Conservation (phyloP, 176 grass and related monocot species). For the Chrysopogon serrulatus region DNA sequence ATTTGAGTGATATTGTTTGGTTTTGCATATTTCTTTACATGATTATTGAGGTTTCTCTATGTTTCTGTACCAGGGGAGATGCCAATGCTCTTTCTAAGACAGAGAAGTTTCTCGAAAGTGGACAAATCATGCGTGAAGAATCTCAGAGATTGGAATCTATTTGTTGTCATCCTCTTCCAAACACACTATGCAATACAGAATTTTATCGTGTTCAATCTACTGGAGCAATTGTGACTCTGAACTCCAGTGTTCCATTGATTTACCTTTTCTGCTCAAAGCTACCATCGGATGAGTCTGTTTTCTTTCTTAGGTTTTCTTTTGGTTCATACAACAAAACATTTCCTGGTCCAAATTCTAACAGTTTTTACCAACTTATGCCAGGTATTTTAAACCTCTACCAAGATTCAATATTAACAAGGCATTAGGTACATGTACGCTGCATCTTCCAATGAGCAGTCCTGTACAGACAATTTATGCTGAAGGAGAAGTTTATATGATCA, state of each 20-base stretch:
- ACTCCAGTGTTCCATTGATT: constrained; percentile 69
- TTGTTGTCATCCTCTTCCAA: constrained; percentile 41
- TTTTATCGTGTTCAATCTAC: constrained; percentile 61
- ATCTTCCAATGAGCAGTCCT: constrained; percentile 72
- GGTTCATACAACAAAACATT: not conserved
- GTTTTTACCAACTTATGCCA: constrained; percentile 13
- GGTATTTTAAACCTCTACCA: constrained; percentile 66
- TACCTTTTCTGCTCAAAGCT: constrained; percentile 73
- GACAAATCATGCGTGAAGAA: constrained; percentile 71
- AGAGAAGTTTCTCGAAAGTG: constrained; percentile 45
- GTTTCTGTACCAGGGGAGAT: constrained; percentile 53
- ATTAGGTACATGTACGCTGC: constrained; percentile 36
- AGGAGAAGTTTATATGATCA: constrained; percentile 36
- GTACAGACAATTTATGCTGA: constrained; percentile 35
- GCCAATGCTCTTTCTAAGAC: constrained; percentile 31
- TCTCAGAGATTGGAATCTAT: constrained; percentile 46
- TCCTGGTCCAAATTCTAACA: constrained; percentile 14
- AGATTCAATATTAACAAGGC: constrained; percentile 57
- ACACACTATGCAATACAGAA: constrained; percentile 33
- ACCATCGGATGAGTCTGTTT: constrained; percentile 65
- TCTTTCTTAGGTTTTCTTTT: constrained; percentile 20
- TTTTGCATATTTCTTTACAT: not conserved
- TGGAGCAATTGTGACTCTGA: constrained; percentile 66
- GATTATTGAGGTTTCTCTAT: not conserved
- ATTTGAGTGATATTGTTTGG: not conserved